Evolutionary conservation across 2,329 filamentous ascomycete genomes (phyloP), one percentile per base, ranked within the genome.

Genomic region (Clarireedia sp.): DNA sequence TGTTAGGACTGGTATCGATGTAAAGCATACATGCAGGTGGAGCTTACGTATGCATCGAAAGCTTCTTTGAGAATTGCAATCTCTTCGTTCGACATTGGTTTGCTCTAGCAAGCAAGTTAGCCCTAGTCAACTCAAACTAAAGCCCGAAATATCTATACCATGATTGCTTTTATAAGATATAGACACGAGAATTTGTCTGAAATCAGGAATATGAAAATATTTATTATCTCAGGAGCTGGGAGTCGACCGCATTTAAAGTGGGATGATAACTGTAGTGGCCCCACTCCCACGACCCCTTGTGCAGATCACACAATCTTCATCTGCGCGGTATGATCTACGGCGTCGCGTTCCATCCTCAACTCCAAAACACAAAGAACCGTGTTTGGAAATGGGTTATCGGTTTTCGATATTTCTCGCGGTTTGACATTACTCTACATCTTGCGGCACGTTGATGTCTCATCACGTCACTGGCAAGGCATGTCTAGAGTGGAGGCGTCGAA

Each of bases 11-110:
- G 29, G 12, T 33, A 23, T 21, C 10, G 23, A 10, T 9, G 2
- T 23, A 43, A 3, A 43, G 3, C 5, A 43, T 43, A 6, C 17
- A 19, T 19, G 5, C 6, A 12, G 26, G 12, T 21, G 9, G 8
- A 19, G 37, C 44, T n/a, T 45, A 57, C 55, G n/a, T 57, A 57
- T 54, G 37, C 50, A 29, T 57, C 50, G 29, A 57, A 57, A 12
- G 50, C 50, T 29, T 37, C 44, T 29, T 48, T 57, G 14, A 57
- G 19, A 16, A 57, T 57, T 29, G 37, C 24, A 44, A 57, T 41
- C 24, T 57, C 50, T 16, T 57, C 55, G 8, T 23, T 26, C 1
- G 55, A 54, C 5, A 57, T 21, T 45, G 55, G 50, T 48, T 54
- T 54, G 9, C 33, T 49, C 54, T 56, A 19, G 10, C n/a, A 19